Percentiles rank a stretch among this genome's conserved stretches.
Conservation (phyloP, 306 rosid genomes). For the Ormosia semicastrata region DNA sequence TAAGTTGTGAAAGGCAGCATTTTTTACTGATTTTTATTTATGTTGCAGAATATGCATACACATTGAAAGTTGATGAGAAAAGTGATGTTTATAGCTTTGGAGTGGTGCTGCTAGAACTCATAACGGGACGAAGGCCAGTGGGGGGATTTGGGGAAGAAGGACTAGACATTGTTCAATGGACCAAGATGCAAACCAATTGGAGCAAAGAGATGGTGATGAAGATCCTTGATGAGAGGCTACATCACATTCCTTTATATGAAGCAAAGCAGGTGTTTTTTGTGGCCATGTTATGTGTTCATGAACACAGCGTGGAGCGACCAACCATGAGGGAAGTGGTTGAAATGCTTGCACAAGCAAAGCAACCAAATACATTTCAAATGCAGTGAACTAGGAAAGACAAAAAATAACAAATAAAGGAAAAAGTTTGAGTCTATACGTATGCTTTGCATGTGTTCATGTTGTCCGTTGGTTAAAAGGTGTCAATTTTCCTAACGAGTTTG, state of each 20-base stretch:
- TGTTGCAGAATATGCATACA: constrained; percentile 77
- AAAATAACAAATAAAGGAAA: background rate
- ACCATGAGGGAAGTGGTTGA: constrained; percentile 96
- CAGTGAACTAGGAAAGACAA: constrained; percentile 24
- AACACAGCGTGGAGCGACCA: constrained; percentile 84
- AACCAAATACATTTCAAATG: constrained; percentile 58
- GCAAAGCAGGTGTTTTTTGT: constrained; percentile 80
- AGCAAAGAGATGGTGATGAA: constrained; percentile 59
- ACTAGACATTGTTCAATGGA: constrained; percentile 88
- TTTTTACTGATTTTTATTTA: constrained; percentile 2
- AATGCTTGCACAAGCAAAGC: constrained; percentile 82
- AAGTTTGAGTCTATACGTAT: background rate
- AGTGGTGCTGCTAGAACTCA: constrained; percentile 73
- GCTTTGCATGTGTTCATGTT: constrained; percentile 18
- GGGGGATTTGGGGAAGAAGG: constrained; percentile 91
- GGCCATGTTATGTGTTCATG: constrained; percentile 81
- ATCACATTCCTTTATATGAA: constrained; percentile 57
- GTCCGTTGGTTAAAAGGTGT: constrained; percentile 17
- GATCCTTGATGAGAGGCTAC: constrained; percentile 61
- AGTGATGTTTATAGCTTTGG: constrained; percentile 93
- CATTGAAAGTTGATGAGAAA: constrained; percentile 79
- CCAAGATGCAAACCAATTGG: constrained; percentile 60
- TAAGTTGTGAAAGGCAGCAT: background rate
- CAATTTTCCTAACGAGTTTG: constrained; percentile 25
- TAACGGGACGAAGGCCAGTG: constrained; percentile 74